Base-by-base conservation (phyloP, 805 yeast species). In the Ogataea nonfermentans region DNA sequence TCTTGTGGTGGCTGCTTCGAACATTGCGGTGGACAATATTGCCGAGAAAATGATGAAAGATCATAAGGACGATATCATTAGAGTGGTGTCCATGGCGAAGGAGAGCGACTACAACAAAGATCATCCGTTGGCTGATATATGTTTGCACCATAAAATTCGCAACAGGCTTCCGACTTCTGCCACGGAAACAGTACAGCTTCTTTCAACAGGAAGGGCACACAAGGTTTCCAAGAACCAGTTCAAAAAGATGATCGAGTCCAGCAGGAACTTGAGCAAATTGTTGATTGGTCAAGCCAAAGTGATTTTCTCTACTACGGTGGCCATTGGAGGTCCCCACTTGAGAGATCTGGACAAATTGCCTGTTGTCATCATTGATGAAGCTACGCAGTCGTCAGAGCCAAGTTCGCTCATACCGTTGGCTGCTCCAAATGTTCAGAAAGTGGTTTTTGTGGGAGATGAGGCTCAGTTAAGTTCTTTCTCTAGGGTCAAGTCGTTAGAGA, bases 381-480 rank as follows among this genome's bases (percentile, higher is more conserved):
- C 86, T 4, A 82, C 89, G 0, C 89, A 82, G 51, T 79, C 89
- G 0, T 78, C 87, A 0, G 91, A 83, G 48, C 84, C 88, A 6
- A 68, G 79, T 1, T 78, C 87, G 0, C 65, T 83, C 47, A 83
- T 83, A 40, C 89, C 90, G 9, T 62, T 83, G 44, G 79, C 85
- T 6, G 73, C 81, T 68, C 74, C 78, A 3, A 84, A 84, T 11
- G 79, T 81, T 35, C 74, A 74, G 37, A 79, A 76, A 51, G 78
- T 82, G 57, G 76, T 81, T 2, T 77, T 83, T 54, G 89, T 89
- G 26, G 90, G 89, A 46, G 91, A 83, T 60, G 85, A 82, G 50
- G 80, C 77, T 44, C 91, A 83, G 58, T 67, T 83, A 64, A 77
- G 84, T 56, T 77, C 84, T 47, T 83, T 81, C 56, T 76, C 86